Evolutionary conservation across 2,329 filamentous ascomycete genomes (phyloP).

Genomic region (Trichoderma sp.): DNA sequence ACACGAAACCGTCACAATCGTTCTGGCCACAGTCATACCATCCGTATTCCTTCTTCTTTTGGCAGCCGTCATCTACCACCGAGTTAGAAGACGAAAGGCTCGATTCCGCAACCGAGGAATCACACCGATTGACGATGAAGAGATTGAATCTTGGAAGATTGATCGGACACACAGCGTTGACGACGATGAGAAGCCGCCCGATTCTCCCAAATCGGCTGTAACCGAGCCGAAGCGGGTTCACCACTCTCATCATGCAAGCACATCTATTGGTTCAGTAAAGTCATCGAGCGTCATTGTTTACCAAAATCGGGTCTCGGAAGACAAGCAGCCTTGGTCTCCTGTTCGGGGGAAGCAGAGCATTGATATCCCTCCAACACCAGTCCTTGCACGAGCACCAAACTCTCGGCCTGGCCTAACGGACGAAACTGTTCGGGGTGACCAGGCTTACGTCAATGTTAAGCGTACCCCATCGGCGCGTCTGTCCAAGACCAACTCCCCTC

Average conservation of each 20-base stretch:
- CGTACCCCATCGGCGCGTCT: conserved; percentile 51
- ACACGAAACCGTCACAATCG: conserved; percentile 44
- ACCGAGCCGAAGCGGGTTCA: conserved; percentile 20
- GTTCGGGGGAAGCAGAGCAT: conserved; percentile 42
- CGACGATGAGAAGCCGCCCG: conserved; percentile 30
- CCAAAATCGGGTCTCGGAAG: conserved; percentile 36
- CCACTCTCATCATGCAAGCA: conserved; percentile 31
- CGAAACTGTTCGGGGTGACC: conserved; percentile 58
- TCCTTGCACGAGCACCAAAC: conserved; percentile 60
- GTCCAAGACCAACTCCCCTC: conserved; percentile 44
- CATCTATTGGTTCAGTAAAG: conserved; percentile 40
- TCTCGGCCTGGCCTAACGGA: conserved; percentile 62
- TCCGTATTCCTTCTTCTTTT: conserved; percentile 39
- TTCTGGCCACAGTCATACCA: conserved; percentile 51
- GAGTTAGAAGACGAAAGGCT: conserved; percentile 39
- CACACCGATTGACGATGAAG: conserved; percentile 62
- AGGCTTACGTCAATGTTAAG: conserved; percentile 56
- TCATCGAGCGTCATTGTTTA: conserved; percentile 57
- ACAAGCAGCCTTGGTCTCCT: conserved; percentile 32
- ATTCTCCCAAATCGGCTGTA: neutral
- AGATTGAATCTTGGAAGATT: conserved; percentile 63
- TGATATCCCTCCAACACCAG: conserved; percentile 48
- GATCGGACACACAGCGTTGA: conserved; percentile 28
- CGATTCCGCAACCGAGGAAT: conserved; percentile 53
- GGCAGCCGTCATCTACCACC: conserved; percentile 38